These are phyloP conservation scores for Ceratocystis destructans DNA, from an alignment of 2,329 filamentous ascomycete genomes.

Conservation along the genomic window DNA sequence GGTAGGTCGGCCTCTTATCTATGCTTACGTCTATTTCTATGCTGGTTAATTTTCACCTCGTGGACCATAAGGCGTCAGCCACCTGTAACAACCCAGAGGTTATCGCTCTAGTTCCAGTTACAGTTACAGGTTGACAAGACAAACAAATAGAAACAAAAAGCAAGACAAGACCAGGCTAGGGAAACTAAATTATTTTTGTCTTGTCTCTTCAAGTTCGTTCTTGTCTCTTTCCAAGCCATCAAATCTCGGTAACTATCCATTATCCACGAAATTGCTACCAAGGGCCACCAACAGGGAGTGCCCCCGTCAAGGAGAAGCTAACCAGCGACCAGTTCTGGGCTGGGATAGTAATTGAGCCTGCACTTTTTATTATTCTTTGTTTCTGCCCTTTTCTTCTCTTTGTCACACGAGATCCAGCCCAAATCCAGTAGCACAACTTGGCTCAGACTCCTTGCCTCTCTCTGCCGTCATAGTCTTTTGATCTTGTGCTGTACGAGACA, in stretches of 20 bases:
- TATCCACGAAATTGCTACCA: neutral
- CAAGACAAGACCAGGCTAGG: too few relatives aligned
- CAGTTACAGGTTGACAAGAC: conserved; percentile 3
- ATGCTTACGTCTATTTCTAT: neutral
- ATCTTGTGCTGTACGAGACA: neutral
- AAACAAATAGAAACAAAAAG: neutral
- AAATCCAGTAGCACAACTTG: neutral
- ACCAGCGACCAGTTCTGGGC: neutral
- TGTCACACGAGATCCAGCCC: neutral
- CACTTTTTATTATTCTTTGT: neutral
- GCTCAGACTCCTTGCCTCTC: neutral
- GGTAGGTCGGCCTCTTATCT: neutral
- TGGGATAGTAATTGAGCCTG: neutral
- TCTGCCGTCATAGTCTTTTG: neutral
- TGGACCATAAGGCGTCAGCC: too few relatives aligned
- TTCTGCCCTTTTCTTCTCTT: too few relatives aligned
- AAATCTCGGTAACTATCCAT: conserved; percentile 3
- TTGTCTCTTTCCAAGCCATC: neutral
- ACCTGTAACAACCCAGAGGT: neutral
- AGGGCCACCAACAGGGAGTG: neutral
- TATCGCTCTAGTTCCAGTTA: neutral
- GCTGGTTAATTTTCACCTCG: too few relatives aligned
- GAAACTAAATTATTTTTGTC: too few relatives aligned
- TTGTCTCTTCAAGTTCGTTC: too few relatives aligned
- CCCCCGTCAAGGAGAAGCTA: neutral